Evolutionary conservation across 2,329 filamentous ascomycete genomes (phyloP), one percentile per base, ranked within the genome.

Genomic region (Dothistroma pini): DNA sequence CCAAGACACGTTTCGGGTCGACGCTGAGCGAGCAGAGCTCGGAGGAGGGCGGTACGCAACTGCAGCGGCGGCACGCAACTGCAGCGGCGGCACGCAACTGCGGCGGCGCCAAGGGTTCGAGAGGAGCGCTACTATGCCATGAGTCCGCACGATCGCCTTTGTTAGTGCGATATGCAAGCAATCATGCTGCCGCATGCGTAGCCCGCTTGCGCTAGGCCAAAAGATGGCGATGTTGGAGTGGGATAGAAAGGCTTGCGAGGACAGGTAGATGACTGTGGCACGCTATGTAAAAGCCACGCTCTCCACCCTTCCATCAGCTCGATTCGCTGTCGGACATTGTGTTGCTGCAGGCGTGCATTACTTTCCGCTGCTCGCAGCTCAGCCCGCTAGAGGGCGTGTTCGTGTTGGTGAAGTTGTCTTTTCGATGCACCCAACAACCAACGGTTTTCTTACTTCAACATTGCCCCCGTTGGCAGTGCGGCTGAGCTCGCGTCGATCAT

Each of bases 151-250:
- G 63, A 64, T 63, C 61, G 61, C 59, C 47, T 56, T 44, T 56
- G 25, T 53, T 60, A 63, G 61, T 59, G 48, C 54, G 58, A 60
- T 66, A 66, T 65, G 65, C 64, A 57, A 60, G 63, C 31, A 58
- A 67, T 66, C 63, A 64, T 67, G 51, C 51, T 53, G 51, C 48
- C 48, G 48, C 48, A 51, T 51, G 64, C 64, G 58, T 54, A 58
- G 56, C 47, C 25, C 22, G 58, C 34, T 44, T 57, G 64, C 54
- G 61, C 63, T 56, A 63, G 59, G 61, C 58, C 58, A 57, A 49
- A 38, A 61, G 63, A 65, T 65, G 56, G 58, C 55, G 56, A 60
- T 32, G n/a, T 53, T 59, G 57, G 49, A 58, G 29, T 48, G 57
- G 51, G 56, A 53, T 53, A 35, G 51, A 51, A 51, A 53, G 51